Evolutionary conservation across 164 flowering plant genomes (phyloP).

Genomic region (Santalum album): DNA sequence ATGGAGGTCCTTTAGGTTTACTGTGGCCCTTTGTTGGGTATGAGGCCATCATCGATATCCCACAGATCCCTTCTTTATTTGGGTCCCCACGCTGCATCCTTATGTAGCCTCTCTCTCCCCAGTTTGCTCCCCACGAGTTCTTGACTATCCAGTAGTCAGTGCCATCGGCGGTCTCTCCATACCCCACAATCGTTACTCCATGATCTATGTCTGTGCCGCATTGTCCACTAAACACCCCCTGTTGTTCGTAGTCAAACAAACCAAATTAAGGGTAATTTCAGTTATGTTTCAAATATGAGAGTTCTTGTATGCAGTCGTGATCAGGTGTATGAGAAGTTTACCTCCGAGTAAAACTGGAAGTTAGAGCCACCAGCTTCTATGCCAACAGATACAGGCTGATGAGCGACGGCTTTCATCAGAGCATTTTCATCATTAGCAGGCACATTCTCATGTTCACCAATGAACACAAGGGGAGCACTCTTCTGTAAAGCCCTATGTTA

Average conservation of each 20-base stretch:
- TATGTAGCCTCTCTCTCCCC: conserved; percentile 90
- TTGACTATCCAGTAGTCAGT: conserved; percentile 85
- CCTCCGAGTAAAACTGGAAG: conserved; percentile 81
- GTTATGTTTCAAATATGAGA: too few relatives aligned
- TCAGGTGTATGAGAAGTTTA: conserved; percentile 5
- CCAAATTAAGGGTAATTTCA: too few relatives aligned
- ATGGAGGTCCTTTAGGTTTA: conserved; percentile 18
- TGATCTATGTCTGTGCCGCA: conserved; percentile 75
- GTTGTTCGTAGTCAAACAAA: background rate
- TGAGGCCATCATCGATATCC: conserved; percentile 83
- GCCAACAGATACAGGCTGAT: conserved; percentile 72
- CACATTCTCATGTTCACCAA: conserved; percentile 67
- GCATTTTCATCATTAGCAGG: conserved; percentile 60
- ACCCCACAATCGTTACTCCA: conserved; percentile 80
- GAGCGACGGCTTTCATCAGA: conserved; percentile 55
- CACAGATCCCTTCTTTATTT: conserved; percentile 55
- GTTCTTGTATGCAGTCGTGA: too few relatives aligned
- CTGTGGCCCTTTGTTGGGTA: conserved; percentile 58
- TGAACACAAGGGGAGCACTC: conserved; percentile 33
- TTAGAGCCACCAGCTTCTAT: conserved; percentile 61
- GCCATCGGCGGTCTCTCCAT: conserved; percentile 66
- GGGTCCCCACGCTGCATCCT: conserved; percentile 59
- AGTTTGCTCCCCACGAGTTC: conserved; percentile 90
- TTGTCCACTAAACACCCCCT: conserved; percentile 69
- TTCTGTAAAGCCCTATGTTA: background rate